Conservation (phyloP, 2,329 filamentous ascomycete genomes). For the Sclerotinia glacialis region DNA sequence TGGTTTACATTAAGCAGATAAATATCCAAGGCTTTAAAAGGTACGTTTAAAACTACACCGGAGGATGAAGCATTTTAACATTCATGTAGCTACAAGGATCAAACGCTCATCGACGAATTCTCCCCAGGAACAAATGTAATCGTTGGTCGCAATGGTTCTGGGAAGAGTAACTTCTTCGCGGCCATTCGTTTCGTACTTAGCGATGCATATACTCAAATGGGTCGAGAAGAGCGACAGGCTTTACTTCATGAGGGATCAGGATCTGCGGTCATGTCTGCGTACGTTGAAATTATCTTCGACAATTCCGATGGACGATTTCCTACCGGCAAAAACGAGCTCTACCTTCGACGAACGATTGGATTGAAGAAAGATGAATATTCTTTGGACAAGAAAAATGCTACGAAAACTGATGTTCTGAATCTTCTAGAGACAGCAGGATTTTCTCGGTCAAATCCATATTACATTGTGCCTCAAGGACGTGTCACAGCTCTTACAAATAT, state of each 20-base stretch:
- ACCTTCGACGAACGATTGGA: constrained; percentile 89
- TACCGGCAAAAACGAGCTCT: constrained; percentile 85
- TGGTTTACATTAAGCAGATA: constrained; percentile 99
- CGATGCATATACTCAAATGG: constrained; percentile 95
- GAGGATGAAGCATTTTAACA: constrained; percentile 23
- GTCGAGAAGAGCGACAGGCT: constrained; percentile 90
- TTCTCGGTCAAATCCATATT: constrained; percentile 96
- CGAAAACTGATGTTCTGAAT: constrained; percentile 91
- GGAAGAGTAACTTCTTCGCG: constrained; percentile 99
- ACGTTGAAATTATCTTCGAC: constrained; percentile 98
- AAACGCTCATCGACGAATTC: constrained; percentile 97
- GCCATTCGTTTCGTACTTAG: constrained; percentile 97
- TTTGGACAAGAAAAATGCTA: constrained; percentile 93
- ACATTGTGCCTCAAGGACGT: constrained; percentile 96
- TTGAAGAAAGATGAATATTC: constrained; percentile 99
- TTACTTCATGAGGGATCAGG: constrained; percentile 97
- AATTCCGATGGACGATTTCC: constrained; percentile 95
- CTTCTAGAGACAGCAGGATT: constrained; percentile 94
- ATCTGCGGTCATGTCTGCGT: constrained; percentile 98
- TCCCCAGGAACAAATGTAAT: constrained; percentile 97
- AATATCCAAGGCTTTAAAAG: constrained; percentile 99
- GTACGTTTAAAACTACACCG: constrained; percentile 47
- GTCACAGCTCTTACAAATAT: constrained; percentile 97
- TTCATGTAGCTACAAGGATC: constrained; percentile 86
- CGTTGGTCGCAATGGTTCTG: constrained; percentile 97